A percentile compares a stretch with the other conserved stretches of the same genome.
These are phyloP conservation scores for Dothistroma pini DNA, from an alignment of 2,329 filamentous ascomycete genomes.

Conservation along the genomic window DNA sequence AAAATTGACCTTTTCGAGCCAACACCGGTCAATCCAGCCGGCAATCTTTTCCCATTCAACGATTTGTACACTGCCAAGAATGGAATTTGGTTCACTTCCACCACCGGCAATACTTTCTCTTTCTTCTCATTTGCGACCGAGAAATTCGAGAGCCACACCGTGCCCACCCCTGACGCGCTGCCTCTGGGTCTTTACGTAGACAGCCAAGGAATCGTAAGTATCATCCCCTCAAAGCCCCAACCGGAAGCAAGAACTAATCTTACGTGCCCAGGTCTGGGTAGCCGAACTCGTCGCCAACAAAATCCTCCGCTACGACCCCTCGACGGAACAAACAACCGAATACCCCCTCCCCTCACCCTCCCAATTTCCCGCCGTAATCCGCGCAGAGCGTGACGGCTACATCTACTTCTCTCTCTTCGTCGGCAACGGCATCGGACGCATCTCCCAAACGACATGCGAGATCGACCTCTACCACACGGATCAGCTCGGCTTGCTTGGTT, in stretches of 20 bases:
- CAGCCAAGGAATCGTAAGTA: conserved; percentile 11
- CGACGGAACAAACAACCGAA: conserved; percentile 14
- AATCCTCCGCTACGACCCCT: conserved; percentile 18
- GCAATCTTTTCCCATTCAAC: conserved; percentile 26
- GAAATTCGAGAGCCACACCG: conserved; percentile 17
- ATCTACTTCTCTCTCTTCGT: conserved; percentile 21
- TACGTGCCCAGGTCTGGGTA: conserved; percentile 5
- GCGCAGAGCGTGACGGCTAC: conserved; percentile 20
- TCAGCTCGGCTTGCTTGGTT: conserved; percentile 13
- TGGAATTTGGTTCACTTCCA: conserved; percentile 25
- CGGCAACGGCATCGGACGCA: conserved; percentile 21
- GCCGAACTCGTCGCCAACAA: conserved; percentile 22
- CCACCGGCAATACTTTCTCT: conserved; percentile 21
- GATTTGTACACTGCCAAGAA: conserved; percentile 21
- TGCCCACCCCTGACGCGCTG: conserved; percentile 19
- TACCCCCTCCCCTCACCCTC: conserved; percentile 14
- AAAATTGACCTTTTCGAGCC: conserved; percentile 21
- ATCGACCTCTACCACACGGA: conserved; percentile 23
- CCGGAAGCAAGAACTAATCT: too few species aligned
- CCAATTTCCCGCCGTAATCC: conserved; percentile 18
- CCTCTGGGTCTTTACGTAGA: conserved; percentile 22
- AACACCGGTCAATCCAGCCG: conserved; percentile 17
- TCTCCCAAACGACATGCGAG: conserved; percentile 18
- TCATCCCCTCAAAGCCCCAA: too few species aligned
- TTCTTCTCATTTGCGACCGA: conserved; percentile 20